Conservation (phyloP, 2,329 filamentous ascomycete species). For the Kalaharituber pfeilii region DNA sequence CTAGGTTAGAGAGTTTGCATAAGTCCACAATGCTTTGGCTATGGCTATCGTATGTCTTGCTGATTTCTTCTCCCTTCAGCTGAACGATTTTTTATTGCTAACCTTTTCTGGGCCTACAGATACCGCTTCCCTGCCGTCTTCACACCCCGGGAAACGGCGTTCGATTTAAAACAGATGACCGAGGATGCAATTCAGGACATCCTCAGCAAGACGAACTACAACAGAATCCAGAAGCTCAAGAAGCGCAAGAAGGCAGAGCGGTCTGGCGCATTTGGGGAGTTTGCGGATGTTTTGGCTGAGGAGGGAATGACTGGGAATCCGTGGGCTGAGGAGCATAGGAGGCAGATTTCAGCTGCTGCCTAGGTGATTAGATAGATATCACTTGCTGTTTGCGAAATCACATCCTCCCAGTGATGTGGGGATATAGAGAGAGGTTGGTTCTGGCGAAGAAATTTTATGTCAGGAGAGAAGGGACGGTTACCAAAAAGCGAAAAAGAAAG, state of each 20-base stretch:
- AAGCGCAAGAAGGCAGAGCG: neutral
- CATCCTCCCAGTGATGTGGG: no score
- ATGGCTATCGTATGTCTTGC: slow-evolving; percentile 43
- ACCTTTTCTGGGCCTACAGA: slow-evolving; percentile 4
- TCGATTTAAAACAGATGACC: slow-evolving; percentile 12
- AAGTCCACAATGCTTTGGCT: slow-evolving; percentile 69
- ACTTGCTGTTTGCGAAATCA: no score
- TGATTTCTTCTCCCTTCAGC: neutral
- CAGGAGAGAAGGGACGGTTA: no score
- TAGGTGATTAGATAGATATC: no score
- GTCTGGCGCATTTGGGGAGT: neutral
- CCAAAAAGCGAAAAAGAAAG: no score
- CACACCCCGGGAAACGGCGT: slow-evolving; percentile 13
- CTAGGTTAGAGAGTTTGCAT: slow-evolving; percentile 58
- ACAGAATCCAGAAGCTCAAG: slow-evolving; percentile 1
- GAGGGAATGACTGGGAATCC: neutral
- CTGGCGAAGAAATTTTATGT: no score
- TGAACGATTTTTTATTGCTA: neutral
- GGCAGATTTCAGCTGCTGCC: no score
- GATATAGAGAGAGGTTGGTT: no score
- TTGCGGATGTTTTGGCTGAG: neutral
- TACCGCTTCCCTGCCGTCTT: slow-evolving; percentile 16
- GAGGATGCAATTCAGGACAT: slow-evolving; percentile 6
- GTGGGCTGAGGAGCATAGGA: neutral
- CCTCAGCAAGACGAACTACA: slow-evolving; percentile 3